A percentile compares a stretch with the other conserved stretches of the same genome.
Evolutionary conservation across 176 grass and related monocot species (phyloP).

Genomic region (Ampelocalamus luodianensis): DNA sequence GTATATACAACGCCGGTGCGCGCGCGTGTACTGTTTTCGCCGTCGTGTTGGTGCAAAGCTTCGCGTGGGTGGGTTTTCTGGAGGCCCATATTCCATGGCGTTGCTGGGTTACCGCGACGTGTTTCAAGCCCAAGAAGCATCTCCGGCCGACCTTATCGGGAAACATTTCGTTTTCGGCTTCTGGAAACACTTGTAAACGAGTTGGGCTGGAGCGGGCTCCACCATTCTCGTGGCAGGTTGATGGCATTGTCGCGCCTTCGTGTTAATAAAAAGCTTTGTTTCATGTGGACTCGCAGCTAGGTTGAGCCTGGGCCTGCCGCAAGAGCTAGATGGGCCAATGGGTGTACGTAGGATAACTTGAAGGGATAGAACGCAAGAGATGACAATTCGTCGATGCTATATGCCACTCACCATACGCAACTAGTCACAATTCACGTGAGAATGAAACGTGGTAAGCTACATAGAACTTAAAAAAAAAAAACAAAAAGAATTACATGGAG

Average conservation of each 20-base stretch:
- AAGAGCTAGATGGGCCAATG: neutral
- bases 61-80: neutral
- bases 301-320: neutral
- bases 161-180: neutral
- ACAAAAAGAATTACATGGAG: too few species aligned
- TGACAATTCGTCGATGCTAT: neutral
- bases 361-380: neutral
- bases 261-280: neutral
- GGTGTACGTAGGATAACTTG: neutral
- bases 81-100: neutral
- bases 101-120: too few species aligned
- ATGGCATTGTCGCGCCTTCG: neutral
- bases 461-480: too few species aligned
- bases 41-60: neutral
- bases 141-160: rapidly evolving
- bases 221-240: neutral
- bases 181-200: neutral
- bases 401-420: too few species aligned
- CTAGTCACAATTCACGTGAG: too few species aligned
- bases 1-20: too few species aligned
- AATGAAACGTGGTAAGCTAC: too few species aligned
- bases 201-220: neutral
- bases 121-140: neutral
- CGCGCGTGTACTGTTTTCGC: neutral
- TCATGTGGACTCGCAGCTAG: neutral